phyloP scores from a whole-genome alignment of 1,139 yeast genomes.

The Saccharomycopsis crataegensis region DNA sequence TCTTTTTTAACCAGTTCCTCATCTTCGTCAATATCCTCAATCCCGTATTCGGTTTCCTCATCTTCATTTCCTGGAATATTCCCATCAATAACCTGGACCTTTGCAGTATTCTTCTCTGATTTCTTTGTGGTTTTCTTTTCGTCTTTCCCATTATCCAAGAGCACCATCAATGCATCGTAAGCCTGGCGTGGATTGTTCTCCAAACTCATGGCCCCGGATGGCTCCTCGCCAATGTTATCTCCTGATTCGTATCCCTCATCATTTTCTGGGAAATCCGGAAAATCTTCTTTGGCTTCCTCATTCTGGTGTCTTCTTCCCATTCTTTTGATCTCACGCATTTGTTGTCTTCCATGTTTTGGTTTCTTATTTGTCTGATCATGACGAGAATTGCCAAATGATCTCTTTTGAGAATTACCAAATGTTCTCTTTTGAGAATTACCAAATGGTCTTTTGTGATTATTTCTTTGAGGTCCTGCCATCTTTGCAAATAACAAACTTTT shows the following conservation, averaged over 20 bases:
- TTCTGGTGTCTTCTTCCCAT: conserved; percentile 33
- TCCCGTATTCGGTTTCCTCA: conserved; percentile 23
- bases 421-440: too few species aligned
- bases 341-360: conserved; percentile 49
- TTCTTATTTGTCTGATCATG: neutral
- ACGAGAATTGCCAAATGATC: neutral
- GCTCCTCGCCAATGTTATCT: neutral
- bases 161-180: conserved; percentile 68
- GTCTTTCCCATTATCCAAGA: conserved; percentile 44
- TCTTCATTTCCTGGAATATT: neutral
- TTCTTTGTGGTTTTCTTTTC: neutral
- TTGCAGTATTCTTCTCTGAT: neutral
- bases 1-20: conserved; percentile 21
- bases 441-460: neutral
- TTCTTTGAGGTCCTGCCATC: neutral
- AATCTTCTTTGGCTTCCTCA: conserved; percentile 3
- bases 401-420: neutral
- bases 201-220: neutral
- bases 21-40: conserved; percentile 21
- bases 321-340: conserved; percentile 50
- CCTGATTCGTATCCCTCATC: neutral
- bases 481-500: neutral
- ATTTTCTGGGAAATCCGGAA: neutral
- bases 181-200: conserved; percentile 38
- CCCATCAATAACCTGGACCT: neutral